Base-by-base conservation (phyloP, 2,329 filamentous ascomycete species). In the Botrytis paeoniae region DNA sequence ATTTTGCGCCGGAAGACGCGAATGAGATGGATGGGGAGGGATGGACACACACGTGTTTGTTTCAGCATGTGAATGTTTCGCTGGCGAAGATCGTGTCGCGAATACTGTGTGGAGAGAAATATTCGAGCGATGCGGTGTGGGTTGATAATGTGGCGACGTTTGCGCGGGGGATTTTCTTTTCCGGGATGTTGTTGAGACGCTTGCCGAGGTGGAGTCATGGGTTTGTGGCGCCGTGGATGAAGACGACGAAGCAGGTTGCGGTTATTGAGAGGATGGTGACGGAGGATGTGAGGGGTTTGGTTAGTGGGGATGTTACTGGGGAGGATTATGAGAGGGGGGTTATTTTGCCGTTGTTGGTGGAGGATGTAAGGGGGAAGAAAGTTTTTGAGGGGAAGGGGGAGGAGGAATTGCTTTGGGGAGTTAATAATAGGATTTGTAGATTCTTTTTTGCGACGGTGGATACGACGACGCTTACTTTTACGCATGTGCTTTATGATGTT, bases 381-480 rank as follows among this genome's bases (percentile, higher is more conserved):
- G n/a, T 0, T 18, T 63, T 70, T 20, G 18, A 51, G 41, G 57
- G 54, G 43, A 62, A 48, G 57, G 35, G 14, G 3, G 39, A 37
- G 35, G 14, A 16, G 54, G 54, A 45, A 12, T 8, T 70, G 16
- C 9, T 48, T 1, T 41, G 25, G 69, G 69, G 57, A 1, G 57
- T 70, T 5, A 48, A 45, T 51, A 48, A 63, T 45, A 10, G 57
- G 20, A 29, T 62, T 37, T 62, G 57, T 43, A 45, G 69, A 10
- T 62, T 70, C 32, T 48, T 70, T 25, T 70, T 70, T 62, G 69
- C 69, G 41, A 70, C 57, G 32, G 59, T 70, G 25, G 69, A 70
- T 39, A 70, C 69, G 8, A 70, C 69, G 32, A 45, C 69, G 29
- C 54, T 70, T 45, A 70, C 69, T 25, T 70, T 70, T 48, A 41